Evolutionary conservation across 2,329 filamentous ascomycete genomes (phyloP), one percentile per base, ranked within the genome.

Genomic region (Camillea tinctor): DNA sequence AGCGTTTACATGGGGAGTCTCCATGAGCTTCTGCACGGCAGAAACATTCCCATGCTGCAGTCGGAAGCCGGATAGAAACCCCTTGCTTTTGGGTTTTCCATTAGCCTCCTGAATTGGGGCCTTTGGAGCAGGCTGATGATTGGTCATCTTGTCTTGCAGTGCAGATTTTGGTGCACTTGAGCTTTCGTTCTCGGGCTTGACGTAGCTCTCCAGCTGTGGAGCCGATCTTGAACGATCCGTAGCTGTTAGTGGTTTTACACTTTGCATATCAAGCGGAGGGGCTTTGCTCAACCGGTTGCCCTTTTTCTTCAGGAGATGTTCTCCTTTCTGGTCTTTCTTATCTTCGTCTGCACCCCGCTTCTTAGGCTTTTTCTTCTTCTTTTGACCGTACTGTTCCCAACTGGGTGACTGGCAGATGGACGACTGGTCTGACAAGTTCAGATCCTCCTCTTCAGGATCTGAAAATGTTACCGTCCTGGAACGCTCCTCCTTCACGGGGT

Each of bases 331-430:
- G 55, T 80, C 78, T 54, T 75, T 79, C 56, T 76, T 80, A 58
- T 71, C 70, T 61, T 75, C 74, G 56, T 76, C 73, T 13, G 71
- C 70, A 40, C 77, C 75, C 15, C 74, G 73, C 67, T 81, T 83
- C 69, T 72, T 72, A 22, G 65, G 56, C 64, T 81, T 84, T 63
- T 84, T 81, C 68, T 79, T 82, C 66, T 82, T 84, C 64, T 77
- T 80, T 20, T 80, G 78, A 2, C 79, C 78, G 65, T 84, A 84
- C 21, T 82, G 80, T 63, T 86, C 84, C 85, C 85, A 88, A 58
- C 80, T 86, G 1, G 85, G 85, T 1, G 85, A 88, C 58, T 86
- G 83, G 62, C 85, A 88, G 57, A 87, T 84, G 0, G 79, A 81
- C 3, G 79, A 80, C 53, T 78, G 72, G 54, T 79, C 79, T 2